phyloP scores from a whole-genome alignment of 768 basidiomycete genomes.

The Terana coerulea region DNA sequence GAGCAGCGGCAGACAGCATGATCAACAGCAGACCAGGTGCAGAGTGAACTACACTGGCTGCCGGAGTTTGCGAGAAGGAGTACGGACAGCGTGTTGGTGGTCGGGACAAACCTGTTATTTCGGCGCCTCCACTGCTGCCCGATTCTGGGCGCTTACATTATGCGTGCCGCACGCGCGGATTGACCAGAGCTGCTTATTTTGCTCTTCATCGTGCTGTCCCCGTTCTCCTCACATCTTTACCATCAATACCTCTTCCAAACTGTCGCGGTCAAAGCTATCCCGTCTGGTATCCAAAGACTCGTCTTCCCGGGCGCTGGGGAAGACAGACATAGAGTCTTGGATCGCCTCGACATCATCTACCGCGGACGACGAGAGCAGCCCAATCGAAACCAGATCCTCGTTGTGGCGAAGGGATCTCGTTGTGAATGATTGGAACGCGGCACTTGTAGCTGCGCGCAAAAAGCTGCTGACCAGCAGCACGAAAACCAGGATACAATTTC shows the following conservation, averaged over 20 bases:
- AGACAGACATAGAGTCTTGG: constrained; percentile 63
- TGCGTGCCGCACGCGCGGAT: no score
- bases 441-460: constrained; percentile 50
- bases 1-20: not conserved
- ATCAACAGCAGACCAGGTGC: not conserved
- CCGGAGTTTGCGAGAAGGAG: no score
- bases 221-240: not conserved
- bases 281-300: constrained; percentile 10
- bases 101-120: no score
- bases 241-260: not conserved
- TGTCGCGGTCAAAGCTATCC: constrained; percentile 7
- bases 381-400: constrained; percentile 17
- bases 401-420: constrained; percentile 54
- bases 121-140: no score
- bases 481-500: constrained; percentile 51
- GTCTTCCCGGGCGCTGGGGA: constrained; percentile 26
- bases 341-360: constrained; percentile 40
- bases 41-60: not conserved
- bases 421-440: constrained; percentile 50
- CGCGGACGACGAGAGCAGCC: constrained; percentile 6
- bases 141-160: no score
- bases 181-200: no score
- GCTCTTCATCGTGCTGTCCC: no score
- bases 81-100: no score
- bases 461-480: constrained; percentile 50